phyloP scores from a whole-genome alignment of 2,329 filamentous ascomycete species.

The Hortaea sp. region DNA sequence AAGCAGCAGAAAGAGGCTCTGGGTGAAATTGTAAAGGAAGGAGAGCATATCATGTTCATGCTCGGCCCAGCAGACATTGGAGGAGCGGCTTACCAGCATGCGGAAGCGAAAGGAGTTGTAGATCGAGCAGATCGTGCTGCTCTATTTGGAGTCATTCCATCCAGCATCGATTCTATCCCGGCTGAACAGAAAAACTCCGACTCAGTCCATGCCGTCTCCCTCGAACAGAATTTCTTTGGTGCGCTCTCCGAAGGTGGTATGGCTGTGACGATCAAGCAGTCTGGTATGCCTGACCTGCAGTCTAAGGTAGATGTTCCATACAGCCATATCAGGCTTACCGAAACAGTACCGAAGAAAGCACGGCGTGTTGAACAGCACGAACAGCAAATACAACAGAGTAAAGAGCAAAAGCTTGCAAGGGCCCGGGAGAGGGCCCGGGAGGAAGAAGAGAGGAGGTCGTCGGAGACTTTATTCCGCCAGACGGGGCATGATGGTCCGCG shows the following conservation, averaged over 20 bases:
- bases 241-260: conserved; percentile 52
- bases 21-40: conserved; percentile 50
- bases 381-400: background rate
- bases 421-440: background rate
- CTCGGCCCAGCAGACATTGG: conserved; percentile 26
- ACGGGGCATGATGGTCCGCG: no score
- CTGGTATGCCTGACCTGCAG: conserved; percentile 4
- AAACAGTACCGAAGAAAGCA: background rate
- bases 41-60: conserved; percentile 59
- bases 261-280: conserved; percentile 31
- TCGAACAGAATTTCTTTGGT: conserved; percentile 42
- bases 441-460: no score
- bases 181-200: background rate
- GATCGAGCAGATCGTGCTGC: conserved; percentile 3
- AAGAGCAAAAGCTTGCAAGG: background rate
- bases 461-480: no score
- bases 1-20: conserved; percentile 31
- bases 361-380: background rate
- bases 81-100: conserved; percentile 1
- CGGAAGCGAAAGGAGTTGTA: background rate
- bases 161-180: conserved; percentile 29
- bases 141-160: conserved; percentile 35
- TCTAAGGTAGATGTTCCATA: conserved; percentile 42
- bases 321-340: background rate
- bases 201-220: background rate